Evolutionary conservation across 441 rosid species (phyloP).

Genomic region (Cnidoscolus chayamansa): DNA sequence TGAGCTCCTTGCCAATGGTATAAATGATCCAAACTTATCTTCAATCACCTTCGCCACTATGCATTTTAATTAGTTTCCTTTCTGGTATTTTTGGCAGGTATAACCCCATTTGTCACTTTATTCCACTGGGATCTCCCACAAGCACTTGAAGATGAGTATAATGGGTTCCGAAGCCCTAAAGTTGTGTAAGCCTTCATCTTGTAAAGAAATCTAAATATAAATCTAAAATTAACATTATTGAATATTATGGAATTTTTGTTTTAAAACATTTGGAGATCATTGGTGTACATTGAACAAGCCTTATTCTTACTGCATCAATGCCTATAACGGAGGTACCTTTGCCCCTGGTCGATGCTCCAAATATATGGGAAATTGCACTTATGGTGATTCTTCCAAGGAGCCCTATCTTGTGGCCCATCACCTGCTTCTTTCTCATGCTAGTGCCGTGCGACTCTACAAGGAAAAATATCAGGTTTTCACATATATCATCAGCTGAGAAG

Average conservation of each 20-base stretch:
- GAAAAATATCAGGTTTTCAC: conserved; percentile 25
- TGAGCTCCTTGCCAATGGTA: conserved; percentile 51
- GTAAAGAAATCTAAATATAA: background rate
- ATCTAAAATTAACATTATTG: background rate
- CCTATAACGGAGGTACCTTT: conserved; percentile 13
- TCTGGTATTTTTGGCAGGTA: conserved; percentile 3
- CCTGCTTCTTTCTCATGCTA: conserved; percentile 26
- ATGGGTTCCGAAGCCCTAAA: conserved; percentile 27
- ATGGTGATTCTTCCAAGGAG: conserved; percentile 24
- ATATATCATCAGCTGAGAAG: too few species aligned
- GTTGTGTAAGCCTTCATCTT: conserved; percentile 26
- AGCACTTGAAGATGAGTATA: conserved; percentile 33
- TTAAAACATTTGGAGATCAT: conserved; percentile 25
- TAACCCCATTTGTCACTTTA: conserved; percentile 35
- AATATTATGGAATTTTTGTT: conserved; percentile 20
- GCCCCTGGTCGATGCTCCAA: conserved; percentile 31
- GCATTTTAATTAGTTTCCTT: background rate
- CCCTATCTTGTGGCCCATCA: conserved; percentile 27
- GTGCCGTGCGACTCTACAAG: conserved; percentile 22
- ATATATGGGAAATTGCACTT: conserved; percentile 17
- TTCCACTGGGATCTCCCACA: conserved; percentile 38
- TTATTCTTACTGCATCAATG: background rate
- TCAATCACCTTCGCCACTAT: background rate
- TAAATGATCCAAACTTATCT: background rate
- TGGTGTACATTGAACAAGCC: conserved; percentile 29